Evolutionary conservation across 1,284 basidiomycete species (phyloP).

Genomic region (Ganoderma multipileum): DNA sequence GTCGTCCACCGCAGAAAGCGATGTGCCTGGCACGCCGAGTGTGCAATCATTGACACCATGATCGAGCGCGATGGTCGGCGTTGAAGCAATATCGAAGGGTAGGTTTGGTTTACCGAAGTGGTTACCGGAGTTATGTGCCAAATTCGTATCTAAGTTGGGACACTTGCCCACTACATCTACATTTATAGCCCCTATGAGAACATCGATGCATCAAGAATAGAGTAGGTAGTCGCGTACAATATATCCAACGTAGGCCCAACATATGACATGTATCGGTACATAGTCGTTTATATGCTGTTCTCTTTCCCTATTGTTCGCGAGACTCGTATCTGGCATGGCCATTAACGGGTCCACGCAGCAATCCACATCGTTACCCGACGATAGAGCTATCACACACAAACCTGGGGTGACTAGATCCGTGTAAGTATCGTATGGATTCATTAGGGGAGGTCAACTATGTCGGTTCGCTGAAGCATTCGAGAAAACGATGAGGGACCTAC

Average conservation of each 20-base stretch:
- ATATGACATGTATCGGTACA: background rate
- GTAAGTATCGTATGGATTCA: too few species aligned
- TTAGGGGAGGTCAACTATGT: too few species aligned
- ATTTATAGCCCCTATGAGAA: background rate
- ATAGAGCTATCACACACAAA: too few species aligned
- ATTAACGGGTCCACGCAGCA: too few species aligned
- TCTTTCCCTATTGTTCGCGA: background rate
- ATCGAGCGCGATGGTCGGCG: background rate
- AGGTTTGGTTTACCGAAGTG: background rate
- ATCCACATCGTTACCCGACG: too few species aligned
- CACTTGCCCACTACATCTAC: background rate
- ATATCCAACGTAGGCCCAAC: background rate
- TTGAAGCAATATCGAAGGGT: too few species aligned
- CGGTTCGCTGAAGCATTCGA: too few species aligned
- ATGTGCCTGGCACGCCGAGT: constrained; percentile 9
- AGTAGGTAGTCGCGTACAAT: background rate
- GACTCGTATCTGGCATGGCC: too few species aligned
- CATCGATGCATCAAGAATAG: background rate
- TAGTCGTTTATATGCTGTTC: background rate
- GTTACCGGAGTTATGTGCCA: background rate
- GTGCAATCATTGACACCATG: background rate
- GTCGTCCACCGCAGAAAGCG: constrained; percentile 2
- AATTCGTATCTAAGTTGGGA: background rate
- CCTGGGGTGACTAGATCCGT: too few species aligned
- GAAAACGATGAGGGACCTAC: too few species aligned